phyloP scores from a whole-genome alignment of 768 basidiomycete genomes.

The Gautieria morchelliformis region DNA sequence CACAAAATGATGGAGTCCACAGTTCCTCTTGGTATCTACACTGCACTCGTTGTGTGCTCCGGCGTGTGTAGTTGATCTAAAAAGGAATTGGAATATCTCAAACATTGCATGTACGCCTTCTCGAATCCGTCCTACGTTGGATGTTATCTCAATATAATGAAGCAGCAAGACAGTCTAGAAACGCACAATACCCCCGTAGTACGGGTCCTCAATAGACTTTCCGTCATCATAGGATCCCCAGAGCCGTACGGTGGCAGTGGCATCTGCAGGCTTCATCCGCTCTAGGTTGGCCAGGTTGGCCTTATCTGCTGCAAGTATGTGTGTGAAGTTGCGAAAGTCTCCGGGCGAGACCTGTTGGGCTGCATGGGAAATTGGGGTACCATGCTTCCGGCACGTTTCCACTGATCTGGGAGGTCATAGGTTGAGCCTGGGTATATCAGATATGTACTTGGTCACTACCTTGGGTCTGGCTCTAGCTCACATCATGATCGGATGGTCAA shows the following conservation, averaged over 20 bases:
- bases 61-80: constrained; percentile 43
- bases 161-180: neutral
- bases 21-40: neutral
- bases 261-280: constrained; percentile 32
- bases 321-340: constrained; percentile 70
- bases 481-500: neutral
- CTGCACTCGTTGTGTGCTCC: neutral
- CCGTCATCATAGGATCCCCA: constrained; percentile 74
- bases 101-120: constrained; percentile 67
- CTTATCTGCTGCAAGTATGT: constrained; percentile 80
- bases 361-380: constrained; percentile 57
- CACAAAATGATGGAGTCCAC: neutral
- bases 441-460: constrained; percentile 32
- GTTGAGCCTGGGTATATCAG: neutral
- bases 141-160: neutral
- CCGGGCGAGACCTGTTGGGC: constrained; percentile 55
- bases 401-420: constrained; percentile 16
- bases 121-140: constrained; percentile 57
- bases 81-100: constrained; percentile 66
- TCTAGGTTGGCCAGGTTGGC: constrained; percentile 60
- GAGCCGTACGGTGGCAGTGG: constrained; percentile 59
- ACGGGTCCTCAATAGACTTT: constrained; percentile 74
- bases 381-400: constrained; percentile 62
- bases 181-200: constrained; percentile 62
- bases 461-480: constrained; percentile 54